Percentiles rank a stretch among this genome's conserved stretches.
Evolutionary conservation across 192 early-diverging fungal species (phyloP).

Genomic region (Coemansia sp.): DNA sequence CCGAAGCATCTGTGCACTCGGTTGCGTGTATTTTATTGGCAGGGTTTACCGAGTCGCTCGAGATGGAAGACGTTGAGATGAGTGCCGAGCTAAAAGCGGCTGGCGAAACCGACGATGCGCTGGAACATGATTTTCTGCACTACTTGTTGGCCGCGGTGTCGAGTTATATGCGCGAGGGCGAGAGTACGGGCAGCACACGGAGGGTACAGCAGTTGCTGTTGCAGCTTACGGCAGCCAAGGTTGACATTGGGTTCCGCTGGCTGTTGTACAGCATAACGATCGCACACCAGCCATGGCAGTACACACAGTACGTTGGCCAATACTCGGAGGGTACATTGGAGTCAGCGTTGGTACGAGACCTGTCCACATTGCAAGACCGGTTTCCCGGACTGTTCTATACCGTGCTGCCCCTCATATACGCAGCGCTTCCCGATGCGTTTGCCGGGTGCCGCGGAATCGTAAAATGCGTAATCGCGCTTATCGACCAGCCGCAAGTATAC

Average conservation of each 20-base stretch:
- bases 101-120: slow-evolving; percentile 13
- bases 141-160: slow-evolving; percentile 5
- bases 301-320: slow-evolving; percentile 13
- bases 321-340: slow-evolving; percentile 25
- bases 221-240: slow-evolving; percentile 24
- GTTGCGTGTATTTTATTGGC: slow-evolving; percentile 47
- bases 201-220: slow-evolving; percentile 23
- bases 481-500: slow-evolving; percentile 57
- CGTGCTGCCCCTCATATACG: slow-evolving; percentile 32
- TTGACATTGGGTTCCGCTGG: slow-evolving; percentile 46
- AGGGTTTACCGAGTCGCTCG: slow-evolving; percentile 24
- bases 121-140: slow-evolving; percentile 35
- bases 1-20: slow-evolving; percentile 44
- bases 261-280: slow-evolving; percentile 13
- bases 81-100: slow-evolving; percentile 30
- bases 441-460: slow-evolving; percentile 37
- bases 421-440: slow-evolving; percentile 38
- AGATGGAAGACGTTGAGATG: slow-evolving; percentile 53
- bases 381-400: slow-evolving; percentile 47
- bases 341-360: slow-evolving; percentile 47
- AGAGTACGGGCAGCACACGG: not conserved
- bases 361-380: slow-evolving; percentile 51
- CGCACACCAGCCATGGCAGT: not conserved
- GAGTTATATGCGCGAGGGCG: slow-evolving; percentile 1
- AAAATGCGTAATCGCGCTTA: slow-evolving; percentile 38